Conservation (phyloP, 2,329 filamentous ascomycete species). For the Aspergillus transmontanensis region DNA sequence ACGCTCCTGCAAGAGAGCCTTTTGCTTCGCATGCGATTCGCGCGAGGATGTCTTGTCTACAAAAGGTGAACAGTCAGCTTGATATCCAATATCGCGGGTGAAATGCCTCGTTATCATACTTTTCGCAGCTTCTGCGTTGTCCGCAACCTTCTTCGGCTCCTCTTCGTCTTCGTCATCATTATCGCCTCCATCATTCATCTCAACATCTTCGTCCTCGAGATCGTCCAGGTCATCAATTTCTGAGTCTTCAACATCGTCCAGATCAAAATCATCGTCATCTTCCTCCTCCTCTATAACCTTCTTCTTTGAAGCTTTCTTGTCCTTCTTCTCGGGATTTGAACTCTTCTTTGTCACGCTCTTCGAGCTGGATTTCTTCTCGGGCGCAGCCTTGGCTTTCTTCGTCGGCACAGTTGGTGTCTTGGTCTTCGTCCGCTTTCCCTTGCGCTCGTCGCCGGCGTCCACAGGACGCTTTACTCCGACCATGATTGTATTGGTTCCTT, state of each 20-base stretch:
- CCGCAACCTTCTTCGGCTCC: slow-evolving; percentile 22
- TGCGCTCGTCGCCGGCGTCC: slow-evolving; percentile 40
- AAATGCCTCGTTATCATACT: slow-evolving; percentile 32
- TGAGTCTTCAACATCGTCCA: slow-evolving; percentile 53
- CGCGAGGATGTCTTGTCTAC: slow-evolving; percentile 70
- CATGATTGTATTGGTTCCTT: slow-evolving; percentile 28
- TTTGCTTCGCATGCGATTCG: slow-evolving; percentile 93
- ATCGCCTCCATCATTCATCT: slow-evolving; percentile 34
- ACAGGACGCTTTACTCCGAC: slow-evolving; percentile 45
- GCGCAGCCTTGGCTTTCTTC: slow-evolving; percentile 32
- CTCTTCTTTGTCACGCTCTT: slow-evolving; percentile 31
- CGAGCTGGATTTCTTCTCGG: slow-evolving; percentile 29
- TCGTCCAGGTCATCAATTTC: slow-evolving; percentile 50
- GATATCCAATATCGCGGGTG: background rate
- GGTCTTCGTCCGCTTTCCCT: slow-evolving; percentile 44
- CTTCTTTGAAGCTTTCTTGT: slow-evolving; percentile 37
- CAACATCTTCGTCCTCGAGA: slow-evolving; percentile 56
- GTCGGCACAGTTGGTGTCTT: slow-evolving; percentile 20
- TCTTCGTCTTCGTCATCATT: slow-evolving; percentile 40
- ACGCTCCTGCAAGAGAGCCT: slow-evolving; percentile 81
- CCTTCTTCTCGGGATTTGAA: slow-evolving; percentile 35
- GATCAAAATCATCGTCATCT: slow-evolving; percentile 58
- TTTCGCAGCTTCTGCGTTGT: slow-evolving; percentile 24
- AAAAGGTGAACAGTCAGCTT: slow-evolving; percentile 8
- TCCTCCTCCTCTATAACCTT: slow-evolving; percentile 44